Evolutionary conservation across 2,329 filamentous ascomycete genomes (phyloP), one percentile per base, ranked within the genome.

Genomic region (Fusarium xyrophilum): DNA sequence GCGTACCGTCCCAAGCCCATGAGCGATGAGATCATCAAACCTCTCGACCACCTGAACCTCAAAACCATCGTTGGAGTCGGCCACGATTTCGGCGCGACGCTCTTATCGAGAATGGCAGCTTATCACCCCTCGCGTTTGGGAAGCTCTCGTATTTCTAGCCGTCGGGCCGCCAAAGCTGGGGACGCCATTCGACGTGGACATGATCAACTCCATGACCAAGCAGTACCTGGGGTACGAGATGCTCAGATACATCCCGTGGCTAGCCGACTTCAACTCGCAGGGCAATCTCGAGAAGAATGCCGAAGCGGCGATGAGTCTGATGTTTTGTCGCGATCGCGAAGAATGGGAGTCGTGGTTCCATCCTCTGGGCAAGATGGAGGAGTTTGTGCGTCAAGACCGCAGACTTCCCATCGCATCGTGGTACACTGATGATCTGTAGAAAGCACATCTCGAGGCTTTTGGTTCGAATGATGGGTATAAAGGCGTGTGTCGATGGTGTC

Each of bases 31-130:
- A 47, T 80, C 51, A 46, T 76, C 3, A 75, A 79, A 15, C 69
- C 82, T 1, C 72, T 82, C 0, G 71, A 69, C 23, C 68, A 75
- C 27, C 63, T 77, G 1, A 54, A 56, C 21, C 70, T 82, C 23
- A 60, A 73, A 0, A 76, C 77, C 11, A 82, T 82, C 3, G 70
- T 85, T n/a, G 85, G 83, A 19, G 67, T 80, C 3, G 78, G 76
- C 1, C 79, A 81, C 32, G 79, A 81, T 33, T 76, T 79, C 47
- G 77, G 77, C 1, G 72, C 76, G 13, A 77, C 75, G 9, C 56
- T 79, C 0, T 42, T 79, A 7, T 77, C 76, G 3, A 68, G 77
- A 2, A 28, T 77, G 15, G 73, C 63, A 4, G 68, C 73, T 4
- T 77, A 76, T 39, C 35, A 77, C 21, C 70, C 76, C 2, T 46